Evolutionary conservation across 768 basidiomycete genomes (phyloP), one percentile per base, ranked within the genome.

Genomic region (Paxillus rubicundulus): DNA sequence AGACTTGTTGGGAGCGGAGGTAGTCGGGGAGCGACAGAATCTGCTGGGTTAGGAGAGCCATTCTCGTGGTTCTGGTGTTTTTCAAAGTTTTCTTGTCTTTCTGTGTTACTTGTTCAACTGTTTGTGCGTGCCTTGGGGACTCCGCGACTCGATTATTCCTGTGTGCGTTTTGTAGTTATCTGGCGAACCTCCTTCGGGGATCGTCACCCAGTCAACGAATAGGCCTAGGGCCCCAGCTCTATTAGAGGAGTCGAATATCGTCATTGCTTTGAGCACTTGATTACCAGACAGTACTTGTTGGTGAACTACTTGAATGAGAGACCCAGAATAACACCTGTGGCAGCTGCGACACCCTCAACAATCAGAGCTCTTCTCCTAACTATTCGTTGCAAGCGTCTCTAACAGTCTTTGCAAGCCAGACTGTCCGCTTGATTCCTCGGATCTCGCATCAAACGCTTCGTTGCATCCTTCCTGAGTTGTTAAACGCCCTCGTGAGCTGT

Each of bases 281-380:
- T n/a, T n/a, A n/a, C n/a, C n/a, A n/a, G n/a, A n/a, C n/a, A n/a
- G n/a, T n/a, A n/a, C n/a, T n/a, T n/a, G n/a, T n/a, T n/a, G n/a
- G n/a, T n/a, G n/a, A n/a, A n/a, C n/a, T n/a, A n/a, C n/a, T n/a
- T n/a, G n/a, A n/a, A n/a, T n/a, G n/a, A n/a, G n/a, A n/a, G 28
- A 3, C 51, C 50, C 6, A 18, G 36, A 30, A 55, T 9, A 16
- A 55, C 45, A 17, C 21, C 49, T 4, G 61, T 50, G 4, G 61
- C 67, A 5, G 57, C 60, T 48, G 61, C 55, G 18, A 66, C 66
- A 3, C 64, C 66, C 53, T 69, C 66, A 10, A 69, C 54, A 14
- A 69, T 56, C 37, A 27, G 28, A 10, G 45, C 39, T 50, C 45
- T 27, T 21, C 54, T 30, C 58, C 58, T 10, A 53, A 37, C 38